Evolutionary conservation across 1,284 basidiomycete genomes (phyloP), one percentile per base, ranked within the genome.

Genomic region (Malassezia cuniculi): DNA sequence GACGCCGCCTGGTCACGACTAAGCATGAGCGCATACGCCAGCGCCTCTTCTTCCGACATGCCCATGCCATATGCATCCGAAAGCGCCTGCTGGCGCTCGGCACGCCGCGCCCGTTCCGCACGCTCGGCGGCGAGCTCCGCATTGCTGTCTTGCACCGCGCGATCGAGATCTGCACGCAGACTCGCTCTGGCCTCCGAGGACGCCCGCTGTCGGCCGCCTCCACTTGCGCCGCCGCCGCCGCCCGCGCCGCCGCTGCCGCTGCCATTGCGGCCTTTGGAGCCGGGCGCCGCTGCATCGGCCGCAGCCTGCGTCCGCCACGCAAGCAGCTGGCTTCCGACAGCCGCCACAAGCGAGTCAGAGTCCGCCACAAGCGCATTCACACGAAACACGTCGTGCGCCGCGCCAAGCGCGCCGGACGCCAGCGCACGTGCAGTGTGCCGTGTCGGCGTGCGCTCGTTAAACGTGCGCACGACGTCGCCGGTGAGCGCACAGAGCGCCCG

Each of bases 11-110:
- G 81, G 25, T 87, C 84, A 5, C 80, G 76, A 48, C 81, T 84
- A 41, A 87, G 74, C 82, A 87, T 85, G 37, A 87, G 65, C 0
- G 79, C 75, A 56, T 86, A 86, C 52, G 83, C 80, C 15, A 87
- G 70, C 1, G 81, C 82, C 56, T 84, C 83, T 6, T 71, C 69
- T 56, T 87, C 84, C 8, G 86, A 72, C n/a, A 75, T 72, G 15
- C 70, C 10, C 59, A 57, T 25, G 65, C 69, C 52, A 79, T 76
- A 25, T 74, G 68, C 40, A 21, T 24, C 74, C 72, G 29, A 28
- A 27, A 40, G 34, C 44, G 27, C 29, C 41, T 66, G 69, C 27
- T 70, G 69, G 1, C 77, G 79, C 40, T 83, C 78, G n/a, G n/a
- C n/a, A n/a, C n/a, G n/a, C n/a, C n/a, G n/a, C n/a, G n/a, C n/a